A percentile compares a stretch with the other conserved stretches of the same genome.
Evolutionary conservation across 352 stramenopile species (phyloP).

Genomic region (Blastocystis sp.): DNA sequence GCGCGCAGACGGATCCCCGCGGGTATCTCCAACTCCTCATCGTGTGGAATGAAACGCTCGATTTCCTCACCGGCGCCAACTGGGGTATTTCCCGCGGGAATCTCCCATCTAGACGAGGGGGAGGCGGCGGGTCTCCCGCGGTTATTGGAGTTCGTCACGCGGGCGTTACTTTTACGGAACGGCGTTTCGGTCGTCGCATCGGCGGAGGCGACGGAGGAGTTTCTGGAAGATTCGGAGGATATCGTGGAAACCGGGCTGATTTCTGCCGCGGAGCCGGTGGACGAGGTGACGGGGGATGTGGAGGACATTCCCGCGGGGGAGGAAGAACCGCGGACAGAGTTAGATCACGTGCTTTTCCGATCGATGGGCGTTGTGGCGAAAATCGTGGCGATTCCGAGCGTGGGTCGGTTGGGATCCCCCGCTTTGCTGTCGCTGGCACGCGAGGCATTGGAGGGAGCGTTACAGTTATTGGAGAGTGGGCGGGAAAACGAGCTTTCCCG

Average conservation of each 20-base stretch:
- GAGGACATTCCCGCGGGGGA: background rate
- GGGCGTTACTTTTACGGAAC: background rate
- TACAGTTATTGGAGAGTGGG: background rate
- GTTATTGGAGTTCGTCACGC: background rate
- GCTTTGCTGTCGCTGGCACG: background rate
- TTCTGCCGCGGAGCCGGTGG: background rate
- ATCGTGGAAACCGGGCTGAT: background rate
- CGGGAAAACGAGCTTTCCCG: background rate
- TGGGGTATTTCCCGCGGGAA: background rate
- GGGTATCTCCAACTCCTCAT: constrained; percentile 6
- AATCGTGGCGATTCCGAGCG: background rate
- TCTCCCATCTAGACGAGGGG: background rate
- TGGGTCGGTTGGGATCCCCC: background rate
- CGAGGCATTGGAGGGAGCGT: background rate
- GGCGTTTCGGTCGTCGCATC: background rate
- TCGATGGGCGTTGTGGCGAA: background rate
- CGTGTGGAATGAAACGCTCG: background rate
- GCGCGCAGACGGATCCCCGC: background rate
- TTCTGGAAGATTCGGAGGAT: constrained; percentile 3
- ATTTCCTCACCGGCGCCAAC: background rate
- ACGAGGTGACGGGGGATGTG: constrained; percentile 23
- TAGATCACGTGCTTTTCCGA: background rate
- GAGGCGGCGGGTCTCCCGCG: background rate
- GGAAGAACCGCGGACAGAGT: background rate
- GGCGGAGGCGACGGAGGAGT: background rate